Base-by-base conservation (phyloP, 2,329 filamentous ascomycete species). In the Dactylellina drechsleri region DNA sequence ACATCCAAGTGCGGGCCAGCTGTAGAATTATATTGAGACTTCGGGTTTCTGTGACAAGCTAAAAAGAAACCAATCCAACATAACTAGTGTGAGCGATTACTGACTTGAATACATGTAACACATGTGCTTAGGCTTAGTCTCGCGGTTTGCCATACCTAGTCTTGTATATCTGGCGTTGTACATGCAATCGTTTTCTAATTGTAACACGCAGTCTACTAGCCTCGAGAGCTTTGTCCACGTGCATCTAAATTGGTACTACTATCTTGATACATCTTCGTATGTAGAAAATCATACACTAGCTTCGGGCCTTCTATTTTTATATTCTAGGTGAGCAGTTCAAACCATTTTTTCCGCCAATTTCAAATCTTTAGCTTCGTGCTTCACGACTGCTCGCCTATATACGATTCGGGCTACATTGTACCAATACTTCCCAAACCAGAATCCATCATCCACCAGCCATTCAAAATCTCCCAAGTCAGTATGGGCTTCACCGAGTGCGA, bases 341-440 rank as follows among this genome's bases (percentile, higher is more conserved):
- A 75, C 71, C 71, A 75, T 75, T 36, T 75, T 75, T 20, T 68
- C 71, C 13, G 64, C 71, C 31, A 75, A 36, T 40, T 75, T 75
- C 12, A 31, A 43, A 10, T 75, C 58, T 16, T 43, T 62, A n/a
- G 59, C 58, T 15, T 75, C 71, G 40, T 43, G 31, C 41, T 65
- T 75, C 12, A 15, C 2, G 12, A 68, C 16, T 2, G 71, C 71
- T 12, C 64, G 64, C 6, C 49, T 43, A 15, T 75, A 68, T 10
- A 68, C 64, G 12, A 20, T 18, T 13, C 43, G 16, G 0, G 71
- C 71, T 20, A 60, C 16, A 7, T 7, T 41, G 41, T 57, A 68
- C 71, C 71, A 75, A 36, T 20, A 41, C 18, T 41, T 61, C 6
- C 71, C 71, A 36, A 67, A 60, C 71, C 64, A 68, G 36, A 64